Evolutionary conservation across 2,329 filamentous ascomycete species (phyloP), one percentile per base, ranked within the genome.

Genomic region (Leptodontidium sp.): DNA sequence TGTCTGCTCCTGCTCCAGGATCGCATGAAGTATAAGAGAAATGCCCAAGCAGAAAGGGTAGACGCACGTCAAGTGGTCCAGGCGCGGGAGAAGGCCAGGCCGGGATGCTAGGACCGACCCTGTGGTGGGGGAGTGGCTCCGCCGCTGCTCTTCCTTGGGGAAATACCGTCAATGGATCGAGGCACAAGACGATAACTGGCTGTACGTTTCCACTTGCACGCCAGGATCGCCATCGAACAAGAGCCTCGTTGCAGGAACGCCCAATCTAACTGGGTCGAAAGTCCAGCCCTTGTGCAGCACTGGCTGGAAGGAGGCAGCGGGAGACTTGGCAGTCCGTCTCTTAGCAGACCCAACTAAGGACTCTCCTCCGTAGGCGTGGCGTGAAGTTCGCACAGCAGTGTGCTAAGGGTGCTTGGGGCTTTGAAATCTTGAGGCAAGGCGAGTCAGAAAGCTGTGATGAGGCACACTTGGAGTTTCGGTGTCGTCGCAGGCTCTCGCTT

Each of bases 21-120:
- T 67, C 70, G 74, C 73, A 77, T 77, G 73, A 77, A 74, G 74
- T 77, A 78, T 77, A 77, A 77, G 73, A 74, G 64, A 75, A 61
- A 65, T 65, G 58, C 66, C 72, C 72, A 72, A 71, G 73, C 69
- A 70, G 32, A 64, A 45, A 59, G 55, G 40, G n/a, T 61, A 57
- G 61, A 68, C 55, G 70, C 72, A 75, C 68, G 69, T 68, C 66
- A 67, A 71, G 66, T 75, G 75, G 73, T 70, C 74, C 71, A 71
- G 67, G 71, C 71, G 73, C 75, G 75, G 74, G 69, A 71, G 65
- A 57, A 70, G 52, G 65, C 58, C 63, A 72, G 68, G 68, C 74
- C 71, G 72, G 68, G 64, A 55, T 70, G 55, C 72, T 69, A 71
- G 70, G 70, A 64, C 64, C 24, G 62, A 55, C 71, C 68, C 59